Percentiles rank a stretch among this genome's conserved stretches.
phyloP scores from a whole-genome alignment of 2,329 filamentous ascomycete species.

The Allantophomopsis cytisporea region DNA sequence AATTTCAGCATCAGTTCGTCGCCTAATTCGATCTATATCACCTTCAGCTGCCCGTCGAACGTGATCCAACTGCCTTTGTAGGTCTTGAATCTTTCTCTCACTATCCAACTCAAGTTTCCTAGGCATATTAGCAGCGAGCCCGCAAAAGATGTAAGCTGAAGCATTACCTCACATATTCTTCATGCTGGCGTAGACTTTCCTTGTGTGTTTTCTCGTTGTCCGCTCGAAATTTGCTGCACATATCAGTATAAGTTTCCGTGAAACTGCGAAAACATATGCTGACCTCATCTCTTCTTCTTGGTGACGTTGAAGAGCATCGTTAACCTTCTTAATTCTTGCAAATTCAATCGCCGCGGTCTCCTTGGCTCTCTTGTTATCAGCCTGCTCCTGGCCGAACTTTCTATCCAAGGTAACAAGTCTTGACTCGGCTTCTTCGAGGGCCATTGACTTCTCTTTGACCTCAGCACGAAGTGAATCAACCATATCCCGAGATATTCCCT shows the following conservation, averaged over 20 bases:
- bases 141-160: background rate
- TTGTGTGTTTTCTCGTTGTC: slow-evolving; percentile 21
- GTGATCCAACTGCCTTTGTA: slow-evolving; percentile 30
- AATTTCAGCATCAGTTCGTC: slow-evolving; percentile 43
- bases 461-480: slow-evolving; percentile 75
- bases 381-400: slow-evolving; percentile 58
- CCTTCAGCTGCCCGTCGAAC: slow-evolving; percentile 31
- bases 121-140: slow-evolving; percentile 5
- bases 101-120: slow-evolving; percentile 14
- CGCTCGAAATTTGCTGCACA: slow-evolving; percentile 8
- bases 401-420: slow-evolving; percentile 31
- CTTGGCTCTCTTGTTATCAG: slow-evolving; percentile 55
- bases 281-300: slow-evolving; percentile 54
- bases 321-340: slow-evolving; percentile 30
- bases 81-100: slow-evolving; percentile 18
- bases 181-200: slow-evolving; percentile 3
- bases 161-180: no score
- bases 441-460: slow-evolving; percentile 54
- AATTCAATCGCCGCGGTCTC: slow-evolving; percentile 41
- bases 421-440: slow-evolving; percentile 31
- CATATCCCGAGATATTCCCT: slow-evolving; percentile 85
- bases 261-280: slow-evolving; percentile 9
- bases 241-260: background rate
- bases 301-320: slow-evolving; percentile 55
- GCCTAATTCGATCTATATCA: slow-evolving; percentile 33